Evolutionary conservation across 2,329 filamentous ascomycete species (phyloP).

Genomic region (Penicillium brevicompactum): DNA sequence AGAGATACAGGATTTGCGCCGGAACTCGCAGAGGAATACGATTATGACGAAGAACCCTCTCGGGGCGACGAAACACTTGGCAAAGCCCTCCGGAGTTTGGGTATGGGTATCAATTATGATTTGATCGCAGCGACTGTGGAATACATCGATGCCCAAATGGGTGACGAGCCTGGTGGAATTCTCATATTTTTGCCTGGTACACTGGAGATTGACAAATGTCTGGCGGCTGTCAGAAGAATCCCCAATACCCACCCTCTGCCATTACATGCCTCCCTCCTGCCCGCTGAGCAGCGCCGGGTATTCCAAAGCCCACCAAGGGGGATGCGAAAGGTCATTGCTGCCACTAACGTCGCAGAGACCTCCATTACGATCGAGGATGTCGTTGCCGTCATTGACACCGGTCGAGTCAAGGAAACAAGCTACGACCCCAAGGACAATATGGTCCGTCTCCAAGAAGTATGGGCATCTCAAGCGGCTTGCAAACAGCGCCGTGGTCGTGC

Average conservation of each 20-base stretch:
- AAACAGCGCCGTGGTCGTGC: slow-evolving; percentile 93
- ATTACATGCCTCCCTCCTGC: slow-evolving; percentile 87
- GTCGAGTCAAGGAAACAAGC: slow-evolving; percentile 93
- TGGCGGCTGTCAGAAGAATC: slow-evolving; percentile 67
- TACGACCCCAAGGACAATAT: slow-evolving; percentile 92
- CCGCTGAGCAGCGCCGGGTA: slow-evolving; percentile 82
- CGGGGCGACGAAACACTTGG: slow-evolving; percentile 56
- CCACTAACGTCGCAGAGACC: slow-evolving; percentile 96
- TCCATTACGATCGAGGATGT: slow-evolving; percentile 99
- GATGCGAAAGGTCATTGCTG: slow-evolving; percentile 88
- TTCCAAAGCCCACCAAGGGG: slow-evolving; percentile 75
- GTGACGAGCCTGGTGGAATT: slow-evolving; percentile 76
- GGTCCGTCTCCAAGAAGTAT: slow-evolving; percentile 90
- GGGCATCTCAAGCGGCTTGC: slow-evolving; percentile 90
- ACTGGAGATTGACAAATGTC: slow-evolving; percentile 83
- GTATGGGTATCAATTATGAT: slow-evolving; percentile 88
- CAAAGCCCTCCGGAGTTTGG: slow-evolving; percentile 70
- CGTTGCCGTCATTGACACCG: slow-evolving; percentile 92
- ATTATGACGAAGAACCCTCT: slow-evolving; percentile 46
- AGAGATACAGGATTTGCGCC: slow-evolving; percentile 72
- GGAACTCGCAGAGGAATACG: slow-evolving; percentile 34
- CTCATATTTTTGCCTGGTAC: slow-evolving; percentile 94
- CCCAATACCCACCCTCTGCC: slow-evolving; percentile 76
- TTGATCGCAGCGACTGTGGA: slow-evolving; percentile 78
- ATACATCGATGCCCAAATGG: slow-evolving; percentile 77